phyloP scores from a whole-genome alignment of 2,329 filamentous ascomycete genomes.

The Apiospora rasikravindrae region DNA sequence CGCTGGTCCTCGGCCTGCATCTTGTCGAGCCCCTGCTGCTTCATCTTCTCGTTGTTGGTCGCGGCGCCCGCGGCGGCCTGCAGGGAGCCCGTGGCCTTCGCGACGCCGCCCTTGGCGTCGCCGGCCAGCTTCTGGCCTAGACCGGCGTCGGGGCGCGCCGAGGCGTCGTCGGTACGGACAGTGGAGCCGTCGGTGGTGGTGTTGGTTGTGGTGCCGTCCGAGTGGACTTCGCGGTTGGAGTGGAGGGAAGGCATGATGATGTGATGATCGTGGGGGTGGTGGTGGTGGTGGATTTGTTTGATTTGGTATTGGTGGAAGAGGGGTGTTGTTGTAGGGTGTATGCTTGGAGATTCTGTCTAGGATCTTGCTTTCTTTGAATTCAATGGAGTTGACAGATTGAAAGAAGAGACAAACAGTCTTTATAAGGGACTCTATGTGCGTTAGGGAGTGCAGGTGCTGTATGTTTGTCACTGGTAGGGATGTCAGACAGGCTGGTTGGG shows the following conservation, averaged over 20 bases:
- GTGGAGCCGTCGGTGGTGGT: constrained; percentile 26
- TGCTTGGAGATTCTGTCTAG: neutral
- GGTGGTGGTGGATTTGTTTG: neutral
- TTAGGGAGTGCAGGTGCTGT: neutral
- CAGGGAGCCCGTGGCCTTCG: constrained; percentile 29
- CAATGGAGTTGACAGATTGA: neutral
- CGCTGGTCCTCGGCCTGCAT: constrained; percentile 35
- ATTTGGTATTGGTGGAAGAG: neutral
- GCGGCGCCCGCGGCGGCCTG: constrained; percentile 30
- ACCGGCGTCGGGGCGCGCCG: constrained; percentile 28
- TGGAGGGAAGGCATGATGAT: neutral
- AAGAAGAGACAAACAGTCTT: neutral
- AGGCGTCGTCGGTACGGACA: constrained; percentile 29
- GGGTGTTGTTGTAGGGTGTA: neutral
- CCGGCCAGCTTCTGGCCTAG: constrained; percentile 33
- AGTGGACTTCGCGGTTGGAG: constrained; percentile 15
- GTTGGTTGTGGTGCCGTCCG: constrained; percentile 24
- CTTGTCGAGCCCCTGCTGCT: constrained; percentile 31
- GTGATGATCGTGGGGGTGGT: neutral
- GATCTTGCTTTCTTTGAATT: neutral
- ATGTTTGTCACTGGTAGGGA: neutral
- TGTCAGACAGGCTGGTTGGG: neutral
- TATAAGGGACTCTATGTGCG: neutral
- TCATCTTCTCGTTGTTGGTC: constrained; percentile 29
- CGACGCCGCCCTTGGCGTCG: constrained; percentile 30